Base-by-base conservation (phyloP, 768 basidiomycete species). In the Auricularia auricula-judae region DNA sequence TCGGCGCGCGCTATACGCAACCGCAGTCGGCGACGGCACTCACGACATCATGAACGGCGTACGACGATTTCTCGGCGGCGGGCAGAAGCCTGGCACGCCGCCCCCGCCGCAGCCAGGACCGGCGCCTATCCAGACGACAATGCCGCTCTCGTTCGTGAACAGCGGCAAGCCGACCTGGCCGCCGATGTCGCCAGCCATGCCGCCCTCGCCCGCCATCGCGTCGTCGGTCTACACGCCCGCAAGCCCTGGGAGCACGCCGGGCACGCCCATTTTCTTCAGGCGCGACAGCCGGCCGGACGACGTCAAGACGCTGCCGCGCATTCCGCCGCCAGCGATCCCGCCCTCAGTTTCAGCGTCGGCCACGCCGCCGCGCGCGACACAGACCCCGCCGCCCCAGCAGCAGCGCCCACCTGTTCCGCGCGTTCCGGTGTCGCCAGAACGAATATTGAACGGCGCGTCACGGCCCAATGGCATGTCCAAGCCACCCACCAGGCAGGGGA, bases 11-110 rank as follows among this genome's bases (percentile, higher is more conserved):
- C 39, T 42, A 42, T 42, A 54, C 53, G 29, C 53, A 54, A n/a
- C 29, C 29, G 2, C 47, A 23, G 18, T 63, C 62, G 3, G 23
- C 18, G 29, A 29, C 12, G 14, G 12, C 11, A 16, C 33, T n/a
- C 51, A 18, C 62, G 29, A n/a, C 63, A 4, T 65, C 72, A 88
- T 88, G 87, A 86, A 88, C 81, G 85, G 86, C 70, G 85, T 88
- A 67, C 86, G 85, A 69, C 82, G 84, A 76, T 79, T 88, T 68
- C 80, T 87, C 64, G 79, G 76, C 59, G 76, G 75, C 65, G 39
- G 63, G 53, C 23, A 23, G 14, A 63, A 43, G 36, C 36, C 58
- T 80, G 79, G 64, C 77, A 76, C 62, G 68, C 76, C 61, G 63
- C 64, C 42, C 62, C 73, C 35, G 63, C 73, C 66, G 72, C 74